These are phyloP conservation scores for Arthrocladium fulminans DNA, from an alignment of 2,329 filamentous ascomycete species.

Conservation along the genomic window DNA sequence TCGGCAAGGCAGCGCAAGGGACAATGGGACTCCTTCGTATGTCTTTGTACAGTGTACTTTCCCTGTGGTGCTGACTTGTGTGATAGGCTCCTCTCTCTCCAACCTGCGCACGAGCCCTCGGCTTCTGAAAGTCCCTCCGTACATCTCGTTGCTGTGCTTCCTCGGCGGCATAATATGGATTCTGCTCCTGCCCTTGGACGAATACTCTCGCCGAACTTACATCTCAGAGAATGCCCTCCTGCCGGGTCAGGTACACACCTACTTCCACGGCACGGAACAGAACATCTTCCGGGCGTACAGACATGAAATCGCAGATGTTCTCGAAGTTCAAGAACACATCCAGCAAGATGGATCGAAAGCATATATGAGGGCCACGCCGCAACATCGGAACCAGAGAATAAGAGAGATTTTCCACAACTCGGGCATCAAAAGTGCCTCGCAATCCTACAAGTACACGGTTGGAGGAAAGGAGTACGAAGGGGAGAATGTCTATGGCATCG, in stretches of 20 bases:
- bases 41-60: constrained; percentile 30
- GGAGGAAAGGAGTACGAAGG: constrained; percentile 65
- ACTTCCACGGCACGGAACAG: constrained; percentile 93
- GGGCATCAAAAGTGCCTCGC: constrained; percentile 77
- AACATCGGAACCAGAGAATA: constrained; percentile 48
- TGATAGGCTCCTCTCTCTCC: constrained; percentile 14
- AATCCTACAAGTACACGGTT: constrained; percentile 77
- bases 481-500: constrained; percentile 86
- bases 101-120: constrained; percentile 66
- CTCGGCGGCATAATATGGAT: constrained; percentile 82
- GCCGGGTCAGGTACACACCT: constrained; percentile 93
- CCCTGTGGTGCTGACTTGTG: constrained; percentile 19
- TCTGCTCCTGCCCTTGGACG: constrained; percentile 75
- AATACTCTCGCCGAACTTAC: constrained; percentile 87
- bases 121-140: constrained; percentile 74
- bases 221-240: constrained; percentile 95
- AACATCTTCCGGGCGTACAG: constrained; percentile 86
- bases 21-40: constrained; percentile 21
- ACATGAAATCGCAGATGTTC: constrained; percentile 60
- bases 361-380: constrained; percentile 10
- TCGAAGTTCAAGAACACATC: constrained; percentile 5
- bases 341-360: constrained; percentile 31
- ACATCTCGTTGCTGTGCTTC: constrained; percentile 77
- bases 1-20: constrained; percentile 16
- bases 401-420: constrained; percentile 66